Percentiles rank a stretch among this genome's conserved stretches.
Evolutionary conservation across 768 basidiomycete species (phyloP).

Genomic region (Tylopilus vinaceipallidus): DNA sequence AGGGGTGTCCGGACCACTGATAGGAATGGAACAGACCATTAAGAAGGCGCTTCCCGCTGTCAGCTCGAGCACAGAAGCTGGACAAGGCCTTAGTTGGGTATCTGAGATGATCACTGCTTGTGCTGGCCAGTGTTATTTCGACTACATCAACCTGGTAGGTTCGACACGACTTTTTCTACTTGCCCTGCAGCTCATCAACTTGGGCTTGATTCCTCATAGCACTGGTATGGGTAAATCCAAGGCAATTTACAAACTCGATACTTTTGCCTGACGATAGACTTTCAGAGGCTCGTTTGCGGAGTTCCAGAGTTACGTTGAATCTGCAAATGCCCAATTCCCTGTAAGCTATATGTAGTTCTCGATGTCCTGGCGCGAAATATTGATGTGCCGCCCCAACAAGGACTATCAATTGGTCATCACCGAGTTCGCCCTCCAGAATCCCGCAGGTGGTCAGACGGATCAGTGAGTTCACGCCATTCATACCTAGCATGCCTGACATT

Average conservation of each 20-base stretch:
- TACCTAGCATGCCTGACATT: not conserved
- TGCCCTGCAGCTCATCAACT: no score
- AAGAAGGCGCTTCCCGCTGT: constrained; percentile 40
- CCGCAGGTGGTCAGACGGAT: constrained; percentile 27
- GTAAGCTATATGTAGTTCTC: constrained; percentile 11
- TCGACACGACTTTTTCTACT: not conserved
- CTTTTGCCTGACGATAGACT: constrained; percentile 5
- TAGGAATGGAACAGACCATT: constrained; percentile 24
- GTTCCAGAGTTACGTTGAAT: constrained; percentile 30
- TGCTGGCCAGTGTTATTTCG: constrained; percentile 33
- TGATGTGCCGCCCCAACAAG: constrained; percentile 17
- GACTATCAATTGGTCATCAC: constrained; percentile 27
- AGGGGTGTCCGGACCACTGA: no score
- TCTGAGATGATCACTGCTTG: constrained; percentile 35
- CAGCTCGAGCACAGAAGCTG: constrained; percentile 31
- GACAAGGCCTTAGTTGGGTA: constrained; percentile 37
- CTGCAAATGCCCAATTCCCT: constrained; percentile 28
- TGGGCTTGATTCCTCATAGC: constrained; percentile 17
- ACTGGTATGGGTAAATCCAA: constrained; percentile 29
- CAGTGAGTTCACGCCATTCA: constrained; percentile 22
- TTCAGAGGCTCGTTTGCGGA: constrained; percentile 24
- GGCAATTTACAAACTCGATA: not conserved
- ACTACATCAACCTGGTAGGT: constrained; percentile 36
- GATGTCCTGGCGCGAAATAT: not conserved
- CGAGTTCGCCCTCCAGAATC: constrained; percentile 35